These are phyloP conservation scores for Cutaneotrichosporon cavernicola DNA, from an alignment of 1,284 basidiomycete genomes.

Conservation along the genomic window DNA sequence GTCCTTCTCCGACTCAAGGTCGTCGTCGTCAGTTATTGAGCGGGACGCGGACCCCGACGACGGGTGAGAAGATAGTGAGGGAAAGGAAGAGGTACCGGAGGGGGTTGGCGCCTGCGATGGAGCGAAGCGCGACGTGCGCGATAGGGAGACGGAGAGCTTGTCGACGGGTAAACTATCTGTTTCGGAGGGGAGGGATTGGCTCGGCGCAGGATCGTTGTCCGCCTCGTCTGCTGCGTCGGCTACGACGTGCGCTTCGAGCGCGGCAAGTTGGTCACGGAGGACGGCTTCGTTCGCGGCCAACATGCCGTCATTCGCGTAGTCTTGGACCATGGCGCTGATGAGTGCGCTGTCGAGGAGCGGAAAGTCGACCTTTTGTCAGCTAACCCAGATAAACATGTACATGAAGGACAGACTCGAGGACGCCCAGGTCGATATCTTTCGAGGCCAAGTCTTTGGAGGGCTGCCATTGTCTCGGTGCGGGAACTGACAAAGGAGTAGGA, in stretches of 20 bases:
- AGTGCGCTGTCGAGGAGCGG: slow-evolving; percentile 46
- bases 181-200: neutral
- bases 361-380: slow-evolving; percentile 39
- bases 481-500: neutral
- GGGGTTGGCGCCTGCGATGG: too few species aligned
- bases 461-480: neutral
- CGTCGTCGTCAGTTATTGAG: slow-evolving; percentile 8
- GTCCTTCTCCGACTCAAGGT: slow-evolving; percentile 20
- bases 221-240: slow-evolving; percentile 37
- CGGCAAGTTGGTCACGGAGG: slow-evolving; percentile 46
- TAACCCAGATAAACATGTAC: slow-evolving; percentile 14
- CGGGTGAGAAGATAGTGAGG: neutral
- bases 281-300: slow-evolving; percentile 29
- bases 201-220: neutral
- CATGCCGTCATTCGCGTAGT: slow-evolving; percentile 34
- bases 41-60: neutral
- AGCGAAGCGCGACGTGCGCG: neutral
- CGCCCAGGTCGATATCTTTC: slow-evolving; percentile 25
- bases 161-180: neutral
- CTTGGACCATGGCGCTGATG: slow-evolving; percentile 44
- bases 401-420: slow-evolving; percentile 28
- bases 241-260: slow-evolving; percentile 48
- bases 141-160: neutral
- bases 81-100: neutral
- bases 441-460: neutral